These are phyloP conservation scores for Sedum album DNA, from an alignment of 164 flowering plant species.

Conservation along the genomic window DNA sequence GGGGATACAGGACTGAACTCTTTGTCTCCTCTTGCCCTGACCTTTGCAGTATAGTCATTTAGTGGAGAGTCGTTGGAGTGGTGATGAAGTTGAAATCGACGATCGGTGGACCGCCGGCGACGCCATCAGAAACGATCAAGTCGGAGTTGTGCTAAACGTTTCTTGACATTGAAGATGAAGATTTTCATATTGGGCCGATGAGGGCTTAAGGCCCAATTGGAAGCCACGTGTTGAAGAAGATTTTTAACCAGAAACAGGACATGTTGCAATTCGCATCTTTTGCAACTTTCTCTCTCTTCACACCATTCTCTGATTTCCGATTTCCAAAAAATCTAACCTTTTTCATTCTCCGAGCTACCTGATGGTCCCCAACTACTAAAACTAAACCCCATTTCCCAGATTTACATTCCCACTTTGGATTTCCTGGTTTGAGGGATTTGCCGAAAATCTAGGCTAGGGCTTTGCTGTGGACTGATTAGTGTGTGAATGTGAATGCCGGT, in stretches of 20 bases:
- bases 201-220: too few species aligned
- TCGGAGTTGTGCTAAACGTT: too few species aligned
- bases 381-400: neutral
- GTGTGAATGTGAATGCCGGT: neutral
- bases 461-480: neutral
- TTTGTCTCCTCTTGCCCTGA: slow-evolving; percentile 83
- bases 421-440: neutral
- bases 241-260: slow-evolving; percentile 43
- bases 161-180: too few species aligned
- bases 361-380: neutral
- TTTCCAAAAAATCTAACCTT: slow-evolving; percentile 23
- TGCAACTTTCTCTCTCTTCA: slow-evolving; percentile 88
- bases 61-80: too few species aligned
- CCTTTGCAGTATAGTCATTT: slow-evolving; percentile 82
- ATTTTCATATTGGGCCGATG: too few species aligned
- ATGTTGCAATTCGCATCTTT: slow-evolving; percentile 25
- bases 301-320: slow-evolving; percentile 89
- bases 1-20: slow-evolving; percentile 89
- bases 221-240: too few species aligned
- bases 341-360: neutral
- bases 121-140: too few species aligned
- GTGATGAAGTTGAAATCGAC: too few species aligned
- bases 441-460: neutral
- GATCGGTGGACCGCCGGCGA: too few species aligned
- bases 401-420: neutral